phyloP scores from a whole-genome alignment of 2,329 filamentous ascomycete genomes.

The Passalora sequoiae region DNA sequence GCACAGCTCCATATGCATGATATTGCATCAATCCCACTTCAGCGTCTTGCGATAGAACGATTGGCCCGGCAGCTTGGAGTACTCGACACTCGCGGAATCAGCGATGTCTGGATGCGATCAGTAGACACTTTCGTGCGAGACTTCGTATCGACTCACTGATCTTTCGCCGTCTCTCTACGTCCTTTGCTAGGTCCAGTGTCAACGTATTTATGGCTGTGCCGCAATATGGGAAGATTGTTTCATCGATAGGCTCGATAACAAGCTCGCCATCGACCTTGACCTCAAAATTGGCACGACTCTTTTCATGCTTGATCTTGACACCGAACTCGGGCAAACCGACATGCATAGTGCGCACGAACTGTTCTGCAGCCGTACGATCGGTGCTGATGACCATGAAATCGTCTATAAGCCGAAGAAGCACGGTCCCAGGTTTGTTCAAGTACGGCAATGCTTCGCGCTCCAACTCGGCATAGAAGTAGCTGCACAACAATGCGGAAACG shows the following conservation, averaged over 20 bases:
- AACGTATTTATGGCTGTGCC: conserved; percentile 69
- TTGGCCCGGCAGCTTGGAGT: conserved; percentile 64
- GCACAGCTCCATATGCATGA: no score
- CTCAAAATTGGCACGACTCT: conserved; percentile 82
- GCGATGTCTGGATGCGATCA: conserved; percentile 46
- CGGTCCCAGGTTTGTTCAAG: conserved; percentile 48
- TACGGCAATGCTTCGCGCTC: conserved; percentile 68
- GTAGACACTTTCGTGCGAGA: conserved; percentile 16
- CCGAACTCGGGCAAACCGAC: conserved; percentile 73
- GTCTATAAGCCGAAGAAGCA: conserved; percentile 80
- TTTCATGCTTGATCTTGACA: conserved; percentile 67
- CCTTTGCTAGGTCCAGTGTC: conserved; percentile 70
- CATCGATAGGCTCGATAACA: conserved; percentile 43
- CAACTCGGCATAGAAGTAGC: conserved; percentile 90
- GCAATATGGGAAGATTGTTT: conserved; percentile 77
- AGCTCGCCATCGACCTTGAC: conserved; percentile 50
- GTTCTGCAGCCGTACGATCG: conserved; percentile 58
- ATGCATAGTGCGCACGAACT: conserved; percentile 78
- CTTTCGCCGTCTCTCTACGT: conserved; percentile 51
- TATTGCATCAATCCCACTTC: conserved; percentile 29
- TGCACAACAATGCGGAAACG: conserved; percentile 80
- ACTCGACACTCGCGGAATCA: conserved; percentile 75
- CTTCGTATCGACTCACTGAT: conserved; percentile 44
- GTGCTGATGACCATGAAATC: conserved; percentile 88
- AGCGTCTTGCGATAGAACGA: conserved; percentile 77